Conservation (phyloP, 2,329 filamentous ascomycete species). For the Neonectria neomacrospora region DNA sequence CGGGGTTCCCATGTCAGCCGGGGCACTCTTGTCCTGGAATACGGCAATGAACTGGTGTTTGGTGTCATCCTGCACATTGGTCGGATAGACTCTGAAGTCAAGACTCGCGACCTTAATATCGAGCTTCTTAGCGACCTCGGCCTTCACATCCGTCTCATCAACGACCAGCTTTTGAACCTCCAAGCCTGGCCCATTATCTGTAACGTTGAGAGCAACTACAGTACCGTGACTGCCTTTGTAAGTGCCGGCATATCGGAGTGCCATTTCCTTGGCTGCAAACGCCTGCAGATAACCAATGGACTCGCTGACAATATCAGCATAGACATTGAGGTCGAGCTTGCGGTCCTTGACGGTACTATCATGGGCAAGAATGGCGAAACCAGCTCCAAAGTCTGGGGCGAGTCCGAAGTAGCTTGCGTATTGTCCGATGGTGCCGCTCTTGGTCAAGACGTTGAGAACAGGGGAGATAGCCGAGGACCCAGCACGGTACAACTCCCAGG, state of each 20-base stretch:
- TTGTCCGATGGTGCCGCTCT: slow-evolving; percentile 42
- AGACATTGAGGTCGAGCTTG: slow-evolving; percentile 48
- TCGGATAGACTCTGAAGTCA: slow-evolving; percentile 48
- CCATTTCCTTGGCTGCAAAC: slow-evolving; percentile 29
- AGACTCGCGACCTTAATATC: slow-evolving; percentile 36
- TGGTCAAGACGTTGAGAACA: slow-evolving; percentile 44
- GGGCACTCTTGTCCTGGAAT: slow-evolving; percentile 46
- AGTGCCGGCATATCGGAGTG: slow-evolving; percentile 22
- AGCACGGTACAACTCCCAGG: slow-evolving; percentile 50
- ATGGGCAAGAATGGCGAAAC: slow-evolving; percentile 50
- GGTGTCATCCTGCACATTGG: slow-evolving; percentile 37
- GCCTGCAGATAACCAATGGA: slow-evolving; percentile 22
- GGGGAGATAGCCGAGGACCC: slow-evolving; percentile 35
- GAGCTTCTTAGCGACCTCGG: slow-evolving; percentile 30
- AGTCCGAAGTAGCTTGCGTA: slow-evolving; percentile 45
- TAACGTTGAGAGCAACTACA: slow-evolving; percentile 24
- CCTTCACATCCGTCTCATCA: slow-evolving; percentile 32
- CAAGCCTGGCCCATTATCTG: slow-evolving; percentile 41
- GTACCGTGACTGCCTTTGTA: not conserved
- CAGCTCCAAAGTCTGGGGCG: slow-evolving; percentile 34
- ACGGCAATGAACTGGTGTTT: slow-evolving; percentile 46
- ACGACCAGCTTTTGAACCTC: slow-evolving; percentile 36
- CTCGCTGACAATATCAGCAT: slow-evolving; percentile 48
- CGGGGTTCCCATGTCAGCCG: slow-evolving; percentile 47
- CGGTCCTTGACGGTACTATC: slow-evolving; percentile 38